Conservation (phyloP, 164 flowering plant species). For the Stephania cephalantha region DNA sequence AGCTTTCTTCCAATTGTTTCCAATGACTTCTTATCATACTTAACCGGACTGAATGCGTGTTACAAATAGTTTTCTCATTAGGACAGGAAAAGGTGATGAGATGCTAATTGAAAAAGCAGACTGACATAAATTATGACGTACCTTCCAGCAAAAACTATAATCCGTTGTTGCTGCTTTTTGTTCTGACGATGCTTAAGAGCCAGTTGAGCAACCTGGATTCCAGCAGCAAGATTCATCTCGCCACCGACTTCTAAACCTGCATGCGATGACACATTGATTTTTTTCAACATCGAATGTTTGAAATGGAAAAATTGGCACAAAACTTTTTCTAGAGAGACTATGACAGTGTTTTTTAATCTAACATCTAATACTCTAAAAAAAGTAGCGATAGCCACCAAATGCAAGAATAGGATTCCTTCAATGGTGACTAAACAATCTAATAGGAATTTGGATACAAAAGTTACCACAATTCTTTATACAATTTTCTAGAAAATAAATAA, state of each 20-base stretch:
- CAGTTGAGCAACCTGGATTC: conserved; percentile 87
- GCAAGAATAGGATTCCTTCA: neutral
- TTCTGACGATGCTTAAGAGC: conserved; percentile 97
- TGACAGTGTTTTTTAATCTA: neutral
- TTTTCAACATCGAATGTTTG: neutral
- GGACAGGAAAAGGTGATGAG: neutral
- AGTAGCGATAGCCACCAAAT: neutral
- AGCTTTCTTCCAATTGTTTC: conserved; percentile 84
- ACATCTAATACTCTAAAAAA: neutral
- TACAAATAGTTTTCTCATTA: neutral
- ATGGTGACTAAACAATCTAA: neutral
- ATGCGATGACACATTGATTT: conserved; percentile 4
- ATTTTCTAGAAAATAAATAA: too few relatives aligned
- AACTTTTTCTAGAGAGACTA: neutral
- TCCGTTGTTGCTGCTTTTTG: conserved; percentile 92
- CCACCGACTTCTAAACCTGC: conserved; percentile 85
- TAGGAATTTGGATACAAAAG: neutral
- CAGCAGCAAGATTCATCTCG: conserved; percentile 87
- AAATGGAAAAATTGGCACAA: neutral
- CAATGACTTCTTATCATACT: conserved; percentile 75
- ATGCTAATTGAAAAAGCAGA: neutral
- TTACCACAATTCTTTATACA: too few relatives aligned
- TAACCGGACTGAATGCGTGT: conserved; percentile 57
- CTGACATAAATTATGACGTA: conserved; percentile 13
- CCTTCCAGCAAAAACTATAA: conserved; percentile 98